phyloP scores from a whole-genome alignment of 2,329 filamentous ascomycete genomes.

The Xylaria sp. region DNA sequence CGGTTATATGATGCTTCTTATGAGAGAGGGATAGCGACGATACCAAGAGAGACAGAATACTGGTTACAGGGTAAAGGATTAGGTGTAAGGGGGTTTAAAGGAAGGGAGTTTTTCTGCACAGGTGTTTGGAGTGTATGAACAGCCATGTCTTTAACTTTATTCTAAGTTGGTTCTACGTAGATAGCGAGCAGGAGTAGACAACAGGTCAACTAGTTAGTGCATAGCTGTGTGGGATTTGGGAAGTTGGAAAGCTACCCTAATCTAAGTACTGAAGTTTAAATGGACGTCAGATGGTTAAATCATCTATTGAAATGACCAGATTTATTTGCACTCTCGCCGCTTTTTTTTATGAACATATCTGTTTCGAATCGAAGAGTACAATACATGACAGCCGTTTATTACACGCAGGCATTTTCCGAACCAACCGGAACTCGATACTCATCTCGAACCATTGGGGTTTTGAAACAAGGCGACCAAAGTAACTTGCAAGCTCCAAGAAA shows the following conservation, averaged over 20 bases:
- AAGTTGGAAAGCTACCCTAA: not conserved
- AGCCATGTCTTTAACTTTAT: constrained; percentile 6
- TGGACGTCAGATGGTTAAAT: not conserved
- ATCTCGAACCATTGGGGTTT: not conserved
- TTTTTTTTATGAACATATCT: not conserved
- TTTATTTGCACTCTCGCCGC: not conserved
- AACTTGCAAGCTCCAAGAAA: not conserved
- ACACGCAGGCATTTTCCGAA: not conserved
- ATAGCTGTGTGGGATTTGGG: not conserved
- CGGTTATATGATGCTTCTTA: constrained; percentile 16
- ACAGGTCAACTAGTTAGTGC: too few relatives aligned
- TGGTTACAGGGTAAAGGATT: constrained; percentile 3
- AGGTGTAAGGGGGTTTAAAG: not conserved
- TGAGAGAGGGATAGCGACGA: constrained; percentile 23
- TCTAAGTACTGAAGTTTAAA: constrained; percentile 4
- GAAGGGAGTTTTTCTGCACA: constrained; percentile 8
- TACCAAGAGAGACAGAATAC: constrained; percentile 26
- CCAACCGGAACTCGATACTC: not conserved
- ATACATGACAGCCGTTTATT: constrained; percentile 9
- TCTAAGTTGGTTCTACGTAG: not conserved
- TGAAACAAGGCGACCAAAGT: not conserved
- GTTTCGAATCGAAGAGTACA: not conserved
- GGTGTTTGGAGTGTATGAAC: constrained; percentile 20
- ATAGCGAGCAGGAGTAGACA: not conserved
- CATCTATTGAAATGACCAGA: not conserved